These are phyloP conservation scores for Verbascum thapsus DNA, from an alignment of 257 asterid species.

Conservation along the genomic window DNA sequence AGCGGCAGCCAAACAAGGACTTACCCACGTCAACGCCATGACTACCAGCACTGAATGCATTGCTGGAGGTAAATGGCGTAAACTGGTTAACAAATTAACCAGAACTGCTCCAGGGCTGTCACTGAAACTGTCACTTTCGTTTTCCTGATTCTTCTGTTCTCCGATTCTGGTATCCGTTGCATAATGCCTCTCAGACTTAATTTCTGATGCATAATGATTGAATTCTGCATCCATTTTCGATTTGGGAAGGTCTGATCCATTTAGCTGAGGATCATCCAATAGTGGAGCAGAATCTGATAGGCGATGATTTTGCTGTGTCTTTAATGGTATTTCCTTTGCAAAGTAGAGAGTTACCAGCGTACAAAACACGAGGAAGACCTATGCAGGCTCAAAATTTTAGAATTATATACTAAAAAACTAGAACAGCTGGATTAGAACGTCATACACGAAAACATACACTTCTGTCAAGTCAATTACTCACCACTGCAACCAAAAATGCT, in stretches of 20 bases:
- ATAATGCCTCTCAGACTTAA: conserved; percentile 46
- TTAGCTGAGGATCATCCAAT: conserved; percentile 53
- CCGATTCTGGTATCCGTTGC: conserved; percentile 33
- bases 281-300: conserved; percentile 91
- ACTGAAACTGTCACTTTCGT: conserved; percentile 43
- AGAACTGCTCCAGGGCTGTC: conserved; percentile 98
- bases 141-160: conserved; percentile 49
- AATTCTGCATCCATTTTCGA: conserved; percentile 39
- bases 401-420: conserved; percentile 19
- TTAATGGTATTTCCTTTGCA: conserved; percentile 84
- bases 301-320: conserved; percentile 48
- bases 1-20: conserved; percentile 13
- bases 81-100: conserved; percentile 89
- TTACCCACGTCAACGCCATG: conserved; percentile 99
- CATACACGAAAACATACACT: conserved; percentile 19
- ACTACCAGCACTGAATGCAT: conserved; percentile 95
- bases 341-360: conserved; percentile 88
- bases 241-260: conserved; percentile 50
- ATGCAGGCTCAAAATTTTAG: conserved; percentile 35
- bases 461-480: conserved; percentile 45
- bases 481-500: conserved; percentile 99
- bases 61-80: conserved; percentile 94
- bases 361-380: conserved; percentile 80
- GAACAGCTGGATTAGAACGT: conserved; percentile 19
- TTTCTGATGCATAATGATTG: conserved; percentile 32